Evolutionary conservation across 768 basidiomycete genomes (phyloP).

Genomic region (Mycena maculata): DNA sequence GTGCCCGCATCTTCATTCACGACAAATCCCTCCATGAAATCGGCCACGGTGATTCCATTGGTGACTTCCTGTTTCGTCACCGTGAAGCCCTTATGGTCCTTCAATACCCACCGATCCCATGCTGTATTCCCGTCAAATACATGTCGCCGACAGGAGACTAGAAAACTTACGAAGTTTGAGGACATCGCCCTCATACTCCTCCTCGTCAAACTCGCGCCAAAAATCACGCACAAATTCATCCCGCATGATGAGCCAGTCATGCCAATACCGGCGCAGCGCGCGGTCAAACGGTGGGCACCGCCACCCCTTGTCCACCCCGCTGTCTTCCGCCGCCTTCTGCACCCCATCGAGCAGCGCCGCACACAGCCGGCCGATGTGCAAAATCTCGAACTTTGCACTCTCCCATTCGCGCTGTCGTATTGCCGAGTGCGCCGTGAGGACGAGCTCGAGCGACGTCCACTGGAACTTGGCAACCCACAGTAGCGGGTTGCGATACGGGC

Average conservation of each 20-base stretch:
- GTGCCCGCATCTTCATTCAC: neutral
- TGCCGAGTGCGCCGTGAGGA: neutral
- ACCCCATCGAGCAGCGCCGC: neutral
- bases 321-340: neutral
- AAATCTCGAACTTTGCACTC: neutral
- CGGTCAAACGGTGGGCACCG: conserved; percentile 55
- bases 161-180: conserved; percentile 22
- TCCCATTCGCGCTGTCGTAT: neutral
- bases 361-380: conserved; percentile 8
- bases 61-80: conserved; percentile 24
- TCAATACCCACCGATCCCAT: conserved; percentile 29
- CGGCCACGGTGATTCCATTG: conserved; percentile 27
- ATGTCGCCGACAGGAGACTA: neutral
- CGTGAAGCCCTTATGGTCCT: conserved; percentile 31
- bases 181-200: conserved; percentile 34
- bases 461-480: neutral
- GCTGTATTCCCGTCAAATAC: conserved; percentile 12
- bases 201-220: conserved; percentile 53
- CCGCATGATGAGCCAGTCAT: conserved; percentile 54
- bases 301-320: conserved; percentile 49
- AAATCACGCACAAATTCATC: conserved; percentile 51
- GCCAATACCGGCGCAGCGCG: conserved; percentile 52
- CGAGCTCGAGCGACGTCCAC: neutral
- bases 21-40: conserved; percentile 28
- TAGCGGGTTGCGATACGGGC: neutral